phyloP scores from a whole-genome alignment of 2,329 filamentous ascomycete genomes.

The Trichoderma sp. region DNA sequence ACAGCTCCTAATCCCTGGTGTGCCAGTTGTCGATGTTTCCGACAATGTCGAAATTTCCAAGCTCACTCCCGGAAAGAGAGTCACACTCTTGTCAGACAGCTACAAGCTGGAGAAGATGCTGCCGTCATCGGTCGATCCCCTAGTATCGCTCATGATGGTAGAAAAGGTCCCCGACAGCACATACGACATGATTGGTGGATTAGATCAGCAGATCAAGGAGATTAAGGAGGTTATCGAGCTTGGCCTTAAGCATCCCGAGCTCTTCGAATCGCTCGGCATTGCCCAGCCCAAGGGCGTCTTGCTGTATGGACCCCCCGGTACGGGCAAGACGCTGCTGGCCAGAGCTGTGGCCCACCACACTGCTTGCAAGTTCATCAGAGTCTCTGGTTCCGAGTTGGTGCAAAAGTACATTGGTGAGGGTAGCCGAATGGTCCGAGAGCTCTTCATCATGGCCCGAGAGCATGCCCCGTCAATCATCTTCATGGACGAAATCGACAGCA shows the following conservation, averaged over 20 bases:
- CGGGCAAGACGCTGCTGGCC: conserved; percentile 92
- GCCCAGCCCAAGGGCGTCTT: conserved; percentile 97
- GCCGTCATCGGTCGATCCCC: conserved; percentile 93
- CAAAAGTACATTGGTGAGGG: conserved; percentile 99
- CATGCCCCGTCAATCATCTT: conserved; percentile 99
- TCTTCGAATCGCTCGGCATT: conserved; percentile 98
- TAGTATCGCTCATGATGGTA: conserved; percentile 99
- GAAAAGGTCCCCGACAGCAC: conserved; percentile 99
- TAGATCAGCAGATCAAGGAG: conserved; percentile 99
- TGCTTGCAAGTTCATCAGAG: conserved; percentile 98
- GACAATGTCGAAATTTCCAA: conserved; percentile 93
- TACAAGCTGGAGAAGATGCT: conserved; percentile 99
- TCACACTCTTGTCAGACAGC: conserved; percentile 91
- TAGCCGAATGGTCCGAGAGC: conserved; percentile 94
- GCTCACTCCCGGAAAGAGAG: conserved; percentile 95
- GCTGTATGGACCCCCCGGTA: conserved; percentile 93
- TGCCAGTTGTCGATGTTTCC: conserved; percentile 87
- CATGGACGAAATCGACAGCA: conserved; percentile 99
- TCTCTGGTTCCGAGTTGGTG: conserved; percentile 92
- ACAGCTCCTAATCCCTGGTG: not conserved
- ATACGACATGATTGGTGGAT: conserved; percentile 99
- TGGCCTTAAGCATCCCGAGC: conserved; percentile 94
- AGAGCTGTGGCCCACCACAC: conserved; percentile 97
- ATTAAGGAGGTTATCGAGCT: conserved; percentile 99
- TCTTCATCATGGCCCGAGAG: conserved; percentile 98